phyloP scores from a whole-genome alignment of 2,329 filamentous ascomycete species.

The Fusarium sp. region DNA sequence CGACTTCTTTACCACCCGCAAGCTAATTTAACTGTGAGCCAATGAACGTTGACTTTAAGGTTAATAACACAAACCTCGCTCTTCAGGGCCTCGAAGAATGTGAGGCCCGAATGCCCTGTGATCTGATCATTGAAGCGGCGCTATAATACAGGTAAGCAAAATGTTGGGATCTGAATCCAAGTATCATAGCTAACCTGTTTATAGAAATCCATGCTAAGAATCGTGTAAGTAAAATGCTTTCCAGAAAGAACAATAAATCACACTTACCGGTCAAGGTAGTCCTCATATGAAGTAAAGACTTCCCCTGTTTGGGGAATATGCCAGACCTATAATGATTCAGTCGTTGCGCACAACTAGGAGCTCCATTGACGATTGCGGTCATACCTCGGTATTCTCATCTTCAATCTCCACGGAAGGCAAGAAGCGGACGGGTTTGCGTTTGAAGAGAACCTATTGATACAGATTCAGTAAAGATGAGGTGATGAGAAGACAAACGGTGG shows the following conservation, averaged over 20 bases:
- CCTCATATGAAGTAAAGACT: constrained; percentile 89
- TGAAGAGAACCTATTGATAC: constrained; percentile 84
- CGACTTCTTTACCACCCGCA: constrained; percentile 88
- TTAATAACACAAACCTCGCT: constrained; percentile 79
- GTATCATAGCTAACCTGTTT: constrained; percentile 75
- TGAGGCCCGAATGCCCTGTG: constrained; percentile 90
- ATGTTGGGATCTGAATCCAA: constrained; percentile 9
- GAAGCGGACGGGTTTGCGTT: constrained; percentile 93
- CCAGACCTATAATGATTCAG: constrained; percentile 78
- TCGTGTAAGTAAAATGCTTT: constrained; percentile 31
- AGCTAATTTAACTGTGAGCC: constrained; percentile 63
- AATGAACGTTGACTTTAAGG: not conserved
- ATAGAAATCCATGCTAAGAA: constrained; percentile 87
- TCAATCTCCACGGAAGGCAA: constrained; percentile 79
- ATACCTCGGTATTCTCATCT: constrained; percentile 87
- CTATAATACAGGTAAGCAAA: constrained; percentile 59
- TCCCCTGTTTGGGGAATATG: constrained; percentile 91
- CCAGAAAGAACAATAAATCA: constrained; percentile 26
- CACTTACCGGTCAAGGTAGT: constrained; percentile 84
- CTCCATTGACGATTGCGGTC: constrained; percentile 33
- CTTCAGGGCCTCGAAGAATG: constrained; percentile 91
- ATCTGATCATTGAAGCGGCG: constrained; percentile 96
- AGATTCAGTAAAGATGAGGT: constrained; percentile 24
- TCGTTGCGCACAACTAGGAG: constrained; percentile 17
- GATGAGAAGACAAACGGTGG: not conserved